Percentiles rank a stretch among this genome's conserved stretches.
These are phyloP conservation scores for Pseudonitzschia delicatissima DNA, from an alignment of 108 stramenopile genomes.

Conservation along the genomic window DNA sequence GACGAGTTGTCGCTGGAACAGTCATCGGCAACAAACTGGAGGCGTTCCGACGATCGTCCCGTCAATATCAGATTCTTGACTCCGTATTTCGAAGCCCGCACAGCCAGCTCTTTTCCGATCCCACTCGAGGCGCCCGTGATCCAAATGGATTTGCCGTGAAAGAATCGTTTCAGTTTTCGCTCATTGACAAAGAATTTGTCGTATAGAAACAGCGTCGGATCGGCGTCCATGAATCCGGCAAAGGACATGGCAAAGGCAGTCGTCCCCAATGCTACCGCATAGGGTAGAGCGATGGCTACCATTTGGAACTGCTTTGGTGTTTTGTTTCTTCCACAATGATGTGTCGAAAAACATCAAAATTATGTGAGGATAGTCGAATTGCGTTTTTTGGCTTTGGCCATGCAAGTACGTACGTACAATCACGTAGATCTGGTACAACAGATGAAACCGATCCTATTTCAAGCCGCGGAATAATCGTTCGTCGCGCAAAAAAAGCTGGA, in stretches of 20 bases:
- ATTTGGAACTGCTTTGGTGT: no score
- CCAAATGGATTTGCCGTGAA: conserved; percentile 53
- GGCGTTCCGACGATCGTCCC: conserved; percentile 29
- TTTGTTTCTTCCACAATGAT: no score
- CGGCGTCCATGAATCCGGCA: conserved; percentile 29
- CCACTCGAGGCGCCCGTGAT: conserved; percentile 71
- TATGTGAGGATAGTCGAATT: no score
- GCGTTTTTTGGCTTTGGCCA: no score
- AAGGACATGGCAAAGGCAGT: conserved; percentile 25
- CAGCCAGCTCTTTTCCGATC: conserved; percentile 60
- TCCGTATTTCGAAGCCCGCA: conserved; percentile 31
- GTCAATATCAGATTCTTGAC: conserved; percentile 52
- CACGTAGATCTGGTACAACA: no score
- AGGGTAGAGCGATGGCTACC: no score
- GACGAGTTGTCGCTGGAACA: conserved; percentile 14
- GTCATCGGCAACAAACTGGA: conserved; percentile 37
- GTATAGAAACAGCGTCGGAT: conserved; percentile 37
- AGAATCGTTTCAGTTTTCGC: conserved; percentile 3
- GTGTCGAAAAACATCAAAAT: no score
- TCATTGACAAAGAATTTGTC: conserved; percentile 26
- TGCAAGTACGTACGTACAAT: no score
- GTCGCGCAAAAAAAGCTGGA: background rate
- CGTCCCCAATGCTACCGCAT: conserved; percentile 19
- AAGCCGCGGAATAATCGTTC: background rate
- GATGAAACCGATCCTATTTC: background rate